phyloP scores from a whole-genome alignment of 768 basidiomycete species.

The Lactarius indigo region DNA sequence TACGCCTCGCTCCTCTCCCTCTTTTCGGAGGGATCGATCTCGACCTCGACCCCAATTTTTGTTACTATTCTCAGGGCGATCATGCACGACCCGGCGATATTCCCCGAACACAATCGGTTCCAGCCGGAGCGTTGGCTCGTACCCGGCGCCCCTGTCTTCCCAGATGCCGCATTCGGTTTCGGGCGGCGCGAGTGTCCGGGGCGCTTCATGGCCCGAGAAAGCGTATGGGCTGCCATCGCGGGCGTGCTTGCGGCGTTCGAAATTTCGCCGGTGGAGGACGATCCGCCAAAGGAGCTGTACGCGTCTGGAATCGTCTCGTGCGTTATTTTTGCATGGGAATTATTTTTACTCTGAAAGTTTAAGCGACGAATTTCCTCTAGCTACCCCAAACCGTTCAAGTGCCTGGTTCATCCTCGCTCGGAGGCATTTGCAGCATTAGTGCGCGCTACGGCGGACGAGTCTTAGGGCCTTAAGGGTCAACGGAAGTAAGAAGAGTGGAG shows the following conservation, averaged over 20 bases:
- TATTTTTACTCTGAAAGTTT: background rate
- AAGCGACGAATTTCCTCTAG: background rate
- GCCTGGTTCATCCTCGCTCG: background rate
- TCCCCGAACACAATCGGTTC: constrained; percentile 1
- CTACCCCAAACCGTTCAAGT: background rate
- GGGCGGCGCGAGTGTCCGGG: constrained; percentile 4
- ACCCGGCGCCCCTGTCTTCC: background rate
- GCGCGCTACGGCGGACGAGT: background rate
- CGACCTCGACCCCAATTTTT: background rate
- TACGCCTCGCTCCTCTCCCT: constrained; percentile 13
- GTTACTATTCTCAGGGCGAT: constrained; percentile 1
- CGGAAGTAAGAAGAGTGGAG: background rate
- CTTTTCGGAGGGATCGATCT: background rate
- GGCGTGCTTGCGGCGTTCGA: background rate
- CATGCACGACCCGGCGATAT: constrained; percentile 1
- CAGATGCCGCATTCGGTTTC: constrained; percentile 3
- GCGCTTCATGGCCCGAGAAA: background rate
- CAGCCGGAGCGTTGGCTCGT: background rate
- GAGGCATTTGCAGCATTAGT: background rate
- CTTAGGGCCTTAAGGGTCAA: background rate
- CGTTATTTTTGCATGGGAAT: background rate
- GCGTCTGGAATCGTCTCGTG: background rate
- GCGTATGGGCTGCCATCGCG: background rate
- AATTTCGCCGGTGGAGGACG: background rate
- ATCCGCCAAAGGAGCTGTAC: background rate